These are phyloP conservation scores for Boletales sp. DNA, from an alignment of 768 basidiomycete genomes.

Conservation along the genomic window DNA sequence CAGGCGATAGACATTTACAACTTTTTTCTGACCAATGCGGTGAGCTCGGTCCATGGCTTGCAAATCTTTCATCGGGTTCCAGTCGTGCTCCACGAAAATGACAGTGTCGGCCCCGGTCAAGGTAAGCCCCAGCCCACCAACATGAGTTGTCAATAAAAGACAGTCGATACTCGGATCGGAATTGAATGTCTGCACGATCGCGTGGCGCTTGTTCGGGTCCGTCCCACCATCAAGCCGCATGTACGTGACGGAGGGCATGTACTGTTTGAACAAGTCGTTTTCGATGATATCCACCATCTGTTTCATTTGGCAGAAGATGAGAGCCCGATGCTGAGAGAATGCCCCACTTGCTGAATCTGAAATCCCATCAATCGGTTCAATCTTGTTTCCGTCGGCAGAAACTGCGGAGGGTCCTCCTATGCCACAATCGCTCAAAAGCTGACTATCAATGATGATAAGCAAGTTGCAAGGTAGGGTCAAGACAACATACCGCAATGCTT, in stretches of 20 bases:
- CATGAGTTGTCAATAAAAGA: slow-evolving; percentile 91
- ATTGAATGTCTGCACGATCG: slow-evolving; percentile 97
- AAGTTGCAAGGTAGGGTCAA: neutral
- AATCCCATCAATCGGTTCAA: slow-evolving; percentile 61
- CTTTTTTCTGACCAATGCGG: slow-evolving; percentile 97
- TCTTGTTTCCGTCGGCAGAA: slow-evolving; percentile 56
- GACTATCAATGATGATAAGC: slow-evolving; percentile 45
- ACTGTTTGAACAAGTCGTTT: slow-evolving; percentile 81
- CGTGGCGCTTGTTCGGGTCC: slow-evolving; percentile 91
- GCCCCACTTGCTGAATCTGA: slow-evolving; percentile 43
- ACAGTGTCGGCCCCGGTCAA: slow-evolving; percentile 98
- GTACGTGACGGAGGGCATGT: slow-evolving; percentile 96
- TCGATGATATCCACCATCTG: slow-evolving; percentile 99
- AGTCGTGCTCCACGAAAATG: slow-evolving; percentile 99
- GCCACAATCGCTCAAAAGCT: slow-evolving; percentile 92
- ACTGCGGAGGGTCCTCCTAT: slow-evolving; percentile 58
- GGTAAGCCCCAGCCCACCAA: slow-evolving; percentile 93
- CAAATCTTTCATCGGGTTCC: slow-evolving; percentile 99
- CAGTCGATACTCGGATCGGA: slow-evolving; percentile 97
- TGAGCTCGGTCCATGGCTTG: slow-evolving; percentile 99
- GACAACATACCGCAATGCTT: slow-evolving; percentile 74
- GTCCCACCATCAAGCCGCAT: slow-evolving; percentile 96
- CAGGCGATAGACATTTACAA: slow-evolving; percentile 96
- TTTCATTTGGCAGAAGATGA: slow-evolving; percentile 99
- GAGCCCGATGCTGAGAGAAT: slow-evolving; percentile 95